Evolutionary conservation across 495 filamentous ascomycete species (phyloP).

Genomic region (Pyrenopolyporus hunteri): DNA sequence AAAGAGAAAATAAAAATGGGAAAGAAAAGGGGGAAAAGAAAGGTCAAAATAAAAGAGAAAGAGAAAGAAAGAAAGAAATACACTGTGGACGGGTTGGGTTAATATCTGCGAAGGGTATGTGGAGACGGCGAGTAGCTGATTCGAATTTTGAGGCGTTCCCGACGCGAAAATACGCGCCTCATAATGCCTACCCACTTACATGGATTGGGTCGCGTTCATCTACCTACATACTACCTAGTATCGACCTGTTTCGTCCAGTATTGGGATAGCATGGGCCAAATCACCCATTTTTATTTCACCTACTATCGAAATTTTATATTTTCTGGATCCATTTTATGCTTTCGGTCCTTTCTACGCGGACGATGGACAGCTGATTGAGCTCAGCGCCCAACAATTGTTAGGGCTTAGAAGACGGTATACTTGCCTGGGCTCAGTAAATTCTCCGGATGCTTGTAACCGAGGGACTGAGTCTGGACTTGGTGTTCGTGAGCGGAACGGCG

Average conservation of each 20-base stretch:
- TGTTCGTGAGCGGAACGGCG: too few species aligned
- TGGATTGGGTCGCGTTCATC: slow-evolving; percentile 18
- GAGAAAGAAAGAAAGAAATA: slow-evolving; percentile 55
- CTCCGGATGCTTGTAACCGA: too few species aligned
- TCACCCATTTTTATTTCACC: background rate
- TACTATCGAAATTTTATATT: background rate
- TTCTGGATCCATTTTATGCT: background rate
- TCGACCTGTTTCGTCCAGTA: slow-evolving; percentile 9
- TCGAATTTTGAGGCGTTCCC: slow-evolving; percentile 1
- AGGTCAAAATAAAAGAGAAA: slow-evolving; percentile 50
- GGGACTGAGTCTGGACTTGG: too few species aligned
- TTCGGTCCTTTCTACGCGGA: background rate
- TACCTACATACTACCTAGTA: too few species aligned
- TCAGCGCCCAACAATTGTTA: too few species aligned
- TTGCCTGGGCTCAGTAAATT: too few species aligned
- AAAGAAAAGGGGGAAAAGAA: slow-evolving; percentile 46
- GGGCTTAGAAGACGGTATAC: too few species aligned
- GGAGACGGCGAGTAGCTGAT: slow-evolving; percentile 26
- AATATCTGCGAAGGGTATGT: slow-evolving; percentile 28
- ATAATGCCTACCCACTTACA: slow-evolving; percentile 1
- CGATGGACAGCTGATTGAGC: background rate
- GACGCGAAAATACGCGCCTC: slow-evolving; percentile 31
- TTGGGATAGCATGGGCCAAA: slow-evolving; percentile 19
- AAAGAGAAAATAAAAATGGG: slow-evolving; percentile 43
- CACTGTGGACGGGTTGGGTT: background rate